Evolutionary conservation across 1,139 yeast species (phyloP).

Genomic region (Lodderomyces theae): DNA sequence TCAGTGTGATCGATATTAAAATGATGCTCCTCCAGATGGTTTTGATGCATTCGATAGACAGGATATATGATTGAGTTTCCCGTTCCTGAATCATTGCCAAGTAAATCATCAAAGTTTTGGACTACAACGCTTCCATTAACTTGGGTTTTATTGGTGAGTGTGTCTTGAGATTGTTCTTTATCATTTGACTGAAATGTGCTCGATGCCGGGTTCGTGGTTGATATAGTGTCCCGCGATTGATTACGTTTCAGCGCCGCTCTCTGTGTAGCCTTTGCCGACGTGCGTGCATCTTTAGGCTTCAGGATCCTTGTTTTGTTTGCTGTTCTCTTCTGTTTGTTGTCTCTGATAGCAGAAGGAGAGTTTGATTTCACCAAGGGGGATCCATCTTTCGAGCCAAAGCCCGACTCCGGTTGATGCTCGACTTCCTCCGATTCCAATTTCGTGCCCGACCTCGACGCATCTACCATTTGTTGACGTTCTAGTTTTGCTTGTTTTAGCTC

Average conservation of each 20-base stretch:
- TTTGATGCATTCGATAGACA: slow-evolving; percentile 27
- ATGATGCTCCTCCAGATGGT: neutral
- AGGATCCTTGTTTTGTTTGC: neutral
- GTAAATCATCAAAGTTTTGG: slow-evolving; percentile 31
- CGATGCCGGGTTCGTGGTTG: neutral
- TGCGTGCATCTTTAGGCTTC: neutral
- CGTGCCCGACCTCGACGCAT: slow-evolving; percentile 10
- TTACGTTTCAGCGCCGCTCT: neutral
- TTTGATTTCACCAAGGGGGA: neutral
- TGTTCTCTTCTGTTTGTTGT: neutral
- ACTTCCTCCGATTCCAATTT: neutral
- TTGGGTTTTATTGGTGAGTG: neutral
- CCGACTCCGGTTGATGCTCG: neutral
- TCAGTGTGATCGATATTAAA: neutral
- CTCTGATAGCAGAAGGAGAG: neutral
- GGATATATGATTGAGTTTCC: slow-evolving; percentile 37
- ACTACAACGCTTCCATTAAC: slow-evolving; percentile 13
- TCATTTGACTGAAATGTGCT: neutral
- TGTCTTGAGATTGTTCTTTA: neutral
- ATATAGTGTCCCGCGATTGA: neutral
- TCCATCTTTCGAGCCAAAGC: neutral
- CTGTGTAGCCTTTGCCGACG: neutral
- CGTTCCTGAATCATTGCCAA: slow-evolving; percentile 17
- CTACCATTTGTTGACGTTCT: neutral
- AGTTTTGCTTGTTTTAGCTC: slow-evolving; percentile 26